Percentiles rank a stretch among this genome's conserved stretches.
These are phyloP conservation scores for Apiospora sp. DNA, from an alignment of 2,329 filamentous ascomycete genomes.

Conservation along the genomic window DNA sequence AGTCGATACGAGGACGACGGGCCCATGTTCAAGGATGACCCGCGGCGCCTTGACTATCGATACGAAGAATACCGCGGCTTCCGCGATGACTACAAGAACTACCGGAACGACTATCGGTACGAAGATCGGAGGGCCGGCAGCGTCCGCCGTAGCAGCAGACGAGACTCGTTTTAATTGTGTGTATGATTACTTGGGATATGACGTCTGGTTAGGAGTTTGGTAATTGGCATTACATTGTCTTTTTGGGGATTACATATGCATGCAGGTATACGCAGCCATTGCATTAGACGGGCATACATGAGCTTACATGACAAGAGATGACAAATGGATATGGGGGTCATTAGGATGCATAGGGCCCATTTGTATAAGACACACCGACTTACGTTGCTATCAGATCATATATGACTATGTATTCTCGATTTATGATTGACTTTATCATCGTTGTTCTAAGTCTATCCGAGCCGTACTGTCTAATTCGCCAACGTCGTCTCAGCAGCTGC, in stretches of 20 bases:
- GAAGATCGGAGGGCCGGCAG: slow-evolving; percentile 29
- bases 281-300: background rate
- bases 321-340: background rate
- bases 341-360: background rate
- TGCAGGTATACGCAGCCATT: too few species aligned
- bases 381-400: background rate
- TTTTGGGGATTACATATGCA: too few species aligned
- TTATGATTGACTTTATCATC: background rate
- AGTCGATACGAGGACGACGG: slow-evolving; percentile 6
- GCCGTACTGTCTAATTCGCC: slow-evolving; percentile 18
- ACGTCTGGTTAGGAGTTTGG: background rate
- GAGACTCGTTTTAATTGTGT: slow-evolving; percentile 36
- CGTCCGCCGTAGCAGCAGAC: slow-evolving; percentile 33
- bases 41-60: slow-evolving; percentile 21
- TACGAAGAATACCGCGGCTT: slow-evolving; percentile 28
- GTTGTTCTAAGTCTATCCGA: background rate
- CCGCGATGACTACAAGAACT: slow-evolving; percentile 31
- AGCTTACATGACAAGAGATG: background rate
- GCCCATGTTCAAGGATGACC: background rate
- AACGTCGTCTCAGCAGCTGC: slow-evolving; percentile 65
- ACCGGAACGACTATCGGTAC: slow-evolving; percentile 30
- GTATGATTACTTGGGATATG: background rate
- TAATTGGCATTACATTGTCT: too few species aligned
- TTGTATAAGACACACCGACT: background rate
- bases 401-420: background rate